A percentile compares a stretch with the other conserved stretches of the same genome.
Evolutionary conservation across 1,284 basidiomycete species (phyloP).

Genomic region (Tetrapyrgos nigripes): DNA sequence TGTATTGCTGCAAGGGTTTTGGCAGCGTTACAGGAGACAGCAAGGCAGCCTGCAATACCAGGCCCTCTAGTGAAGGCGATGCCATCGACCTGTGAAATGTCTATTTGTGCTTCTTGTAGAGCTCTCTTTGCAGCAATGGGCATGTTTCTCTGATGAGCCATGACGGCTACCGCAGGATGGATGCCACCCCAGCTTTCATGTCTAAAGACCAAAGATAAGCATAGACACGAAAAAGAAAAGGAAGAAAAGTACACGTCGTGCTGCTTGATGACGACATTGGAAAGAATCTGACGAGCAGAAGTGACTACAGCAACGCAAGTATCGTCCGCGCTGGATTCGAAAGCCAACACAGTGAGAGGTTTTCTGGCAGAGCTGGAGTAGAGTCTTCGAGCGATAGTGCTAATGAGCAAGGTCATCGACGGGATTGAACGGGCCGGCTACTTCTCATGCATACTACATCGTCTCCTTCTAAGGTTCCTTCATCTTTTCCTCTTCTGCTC

Average conservation of each 20-base stretch:
- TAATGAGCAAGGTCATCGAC: too few relatives aligned
- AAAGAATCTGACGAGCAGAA: conserved; percentile 70
- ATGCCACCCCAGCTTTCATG: conserved; percentile 83
- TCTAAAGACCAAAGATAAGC: conserved; percentile 39
- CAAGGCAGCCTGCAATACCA: conserved; percentile 59
- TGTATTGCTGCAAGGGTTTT: conserved; percentile 81
- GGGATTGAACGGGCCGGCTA: too few relatives aligned
- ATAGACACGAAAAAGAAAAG: conserved; percentile 1
- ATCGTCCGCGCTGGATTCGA: conserved; percentile 91
- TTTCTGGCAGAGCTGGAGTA: not conserved
- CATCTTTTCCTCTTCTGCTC: conserved; percentile 9
- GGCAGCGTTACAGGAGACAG: conserved; percentile 79
- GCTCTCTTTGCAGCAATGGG: conserved; percentile 77
- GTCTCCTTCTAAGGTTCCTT: conserved; percentile 70
- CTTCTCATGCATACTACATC: conserved; percentile 26
- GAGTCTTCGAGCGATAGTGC: too few relatives aligned
- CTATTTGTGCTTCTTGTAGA: conserved; percentile 65
- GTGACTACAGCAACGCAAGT: conserved; percentile 86
- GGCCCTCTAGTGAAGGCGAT: conserved; percentile 93
- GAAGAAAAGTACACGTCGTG: conserved; percentile 55
- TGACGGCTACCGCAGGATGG: conserved; percentile 79
- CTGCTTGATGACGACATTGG: conserved; percentile 87
- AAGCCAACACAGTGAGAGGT: conserved; percentile 74
- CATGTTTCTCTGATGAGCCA: conserved; percentile 82
- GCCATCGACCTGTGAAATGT: conserved; percentile 75